Percentiles rank a stretch among this genome's conserved stretches.
phyloP scores from a whole-genome alignment of 352 stramenopile genomes.

The Globisporangium uncinulatum region DNA sequence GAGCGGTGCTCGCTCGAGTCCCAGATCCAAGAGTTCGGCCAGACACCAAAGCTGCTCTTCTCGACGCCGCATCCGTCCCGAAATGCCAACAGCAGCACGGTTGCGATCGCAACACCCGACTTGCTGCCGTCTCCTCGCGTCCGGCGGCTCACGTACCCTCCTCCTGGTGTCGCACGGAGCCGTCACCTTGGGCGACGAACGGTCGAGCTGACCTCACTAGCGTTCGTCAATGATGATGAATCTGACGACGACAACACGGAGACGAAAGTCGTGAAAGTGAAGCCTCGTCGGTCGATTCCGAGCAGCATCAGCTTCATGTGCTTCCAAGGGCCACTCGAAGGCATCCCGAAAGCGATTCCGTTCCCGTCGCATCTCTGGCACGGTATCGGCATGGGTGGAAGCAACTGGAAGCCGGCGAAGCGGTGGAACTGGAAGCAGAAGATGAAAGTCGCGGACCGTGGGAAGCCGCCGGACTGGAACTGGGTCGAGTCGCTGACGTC shows the following conservation, averaged over 20 bases:
- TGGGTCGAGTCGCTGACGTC: constrained; percentile 43
- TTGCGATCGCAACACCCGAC: constrained; percentile 47
- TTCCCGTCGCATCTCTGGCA: constrained; percentile 32
- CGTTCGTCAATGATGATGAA: constrained; percentile 20
- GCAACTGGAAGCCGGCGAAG: constrained; percentile 36
- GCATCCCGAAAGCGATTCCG: constrained; percentile 26
- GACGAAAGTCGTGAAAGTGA: not conserved
- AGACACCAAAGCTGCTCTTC: constrained; percentile 84
- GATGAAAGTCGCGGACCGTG: constrained; percentile 25
- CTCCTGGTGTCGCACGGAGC: not conserved
- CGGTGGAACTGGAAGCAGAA: constrained; percentile 51
- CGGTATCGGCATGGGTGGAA: constrained; percentile 19
- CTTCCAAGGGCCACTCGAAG: constrained; percentile 31
- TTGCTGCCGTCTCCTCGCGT: constrained; percentile 33
- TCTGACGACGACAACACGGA: constrained; percentile 27
- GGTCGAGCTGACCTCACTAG: constrained; percentile 22
- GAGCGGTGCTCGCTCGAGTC: constrained; percentile 92
- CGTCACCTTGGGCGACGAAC: constrained; percentile 15
- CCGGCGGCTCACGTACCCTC: constrained; percentile 16
- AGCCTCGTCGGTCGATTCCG: constrained; percentile 7
- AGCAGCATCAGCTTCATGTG: constrained; percentile 35
- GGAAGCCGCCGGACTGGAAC: constrained; percentile 24
- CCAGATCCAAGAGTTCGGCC: constrained; percentile 92
- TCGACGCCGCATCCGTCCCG: constrained; percentile 58
- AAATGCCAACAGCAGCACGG: constrained; percentile 43